These are phyloP conservation scores for Beauveria asiatica DNA, from an alignment of 2,329 filamentous ascomycete species.

Conservation along the genomic window DNA sequence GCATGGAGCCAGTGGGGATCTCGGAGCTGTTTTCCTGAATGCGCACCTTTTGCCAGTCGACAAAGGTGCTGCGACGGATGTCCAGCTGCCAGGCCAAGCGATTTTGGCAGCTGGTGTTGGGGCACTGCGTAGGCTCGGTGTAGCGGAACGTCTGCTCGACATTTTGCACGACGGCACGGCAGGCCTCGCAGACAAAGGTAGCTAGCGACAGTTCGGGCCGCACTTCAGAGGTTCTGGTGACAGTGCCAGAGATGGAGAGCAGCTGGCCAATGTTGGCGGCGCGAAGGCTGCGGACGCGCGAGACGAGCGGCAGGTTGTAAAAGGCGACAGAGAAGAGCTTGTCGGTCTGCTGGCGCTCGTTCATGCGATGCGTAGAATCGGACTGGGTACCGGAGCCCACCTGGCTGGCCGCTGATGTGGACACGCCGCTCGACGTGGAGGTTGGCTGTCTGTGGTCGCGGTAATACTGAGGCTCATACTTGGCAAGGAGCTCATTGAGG, in stretches of 20 bases:
- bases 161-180: conserved; percentile 75
- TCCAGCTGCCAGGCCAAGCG: conserved; percentile 92
- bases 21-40: conserved; percentile 98
- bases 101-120: conserved; percentile 80
- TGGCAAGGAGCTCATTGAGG: conserved; percentile 86
- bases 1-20: conserved; percentile 98
- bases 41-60: conserved; percentile 98
- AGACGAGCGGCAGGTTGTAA: conserved; percentile 85
- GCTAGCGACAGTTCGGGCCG: conserved; percentile 85
- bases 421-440: conserved; percentile 56
- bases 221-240: conserved; percentile 94
- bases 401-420: conserved; percentile 58
- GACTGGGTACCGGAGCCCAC: conserved; percentile 53
- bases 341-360: conserved; percentile 92
- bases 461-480: conserved; percentile 92
- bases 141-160: conserved; percentile 97
- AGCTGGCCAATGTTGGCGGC: conserved; percentile 88
- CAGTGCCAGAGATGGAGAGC: conserved; percentile 91
- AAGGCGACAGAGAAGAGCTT: conserved; percentile 91
- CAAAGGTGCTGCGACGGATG: conserved; percentile 92
- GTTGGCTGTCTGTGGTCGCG: conserved; percentile 82
- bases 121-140: conserved; percentile 92
- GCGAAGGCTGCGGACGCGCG: conserved; percentile 74
- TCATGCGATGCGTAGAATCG: conserved; percentile 65
- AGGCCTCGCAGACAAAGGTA: conserved; percentile 86